A percentile compares a stretch with the other conserved stretches of the same genome.
phyloP scores from a whole-genome alignment of 139 green algal genomes.

The Picochlorum sp. region DNA sequence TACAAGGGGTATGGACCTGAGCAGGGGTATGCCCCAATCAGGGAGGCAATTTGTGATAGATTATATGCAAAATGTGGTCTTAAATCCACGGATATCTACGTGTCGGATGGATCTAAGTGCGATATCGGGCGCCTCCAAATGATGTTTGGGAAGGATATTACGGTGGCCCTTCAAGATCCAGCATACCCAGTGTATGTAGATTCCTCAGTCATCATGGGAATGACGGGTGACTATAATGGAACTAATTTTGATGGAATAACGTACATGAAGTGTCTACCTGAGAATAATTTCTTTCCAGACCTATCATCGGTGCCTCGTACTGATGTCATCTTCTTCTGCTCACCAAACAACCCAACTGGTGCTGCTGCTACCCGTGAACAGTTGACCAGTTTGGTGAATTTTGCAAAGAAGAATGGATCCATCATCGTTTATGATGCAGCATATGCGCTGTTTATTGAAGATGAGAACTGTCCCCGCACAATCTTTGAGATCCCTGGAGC shows the following conservation, averaged over 20 bases:
- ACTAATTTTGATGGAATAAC: conserved; percentile 75
- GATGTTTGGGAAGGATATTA: conserved; percentile 57
- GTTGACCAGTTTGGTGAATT: conserved; percentile 80
- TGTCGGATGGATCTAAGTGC: conserved; percentile 97
- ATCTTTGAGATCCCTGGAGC: conserved; percentile 96
- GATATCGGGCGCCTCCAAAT: conserved; percentile 94
- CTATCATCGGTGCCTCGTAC: conserved; percentile 61
- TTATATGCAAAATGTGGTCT: conserved; percentile 69
- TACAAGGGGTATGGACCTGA: conserved; percentile 97
- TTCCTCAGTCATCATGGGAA: conserved; percentile 95
- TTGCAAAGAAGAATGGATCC: conserved; percentile 69
- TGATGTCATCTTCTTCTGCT: conserved; percentile 99
- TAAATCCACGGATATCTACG: conserved; percentile 82
- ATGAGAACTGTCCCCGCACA: conserved; percentile 83
- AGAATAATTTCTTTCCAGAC: conserved; percentile 98
- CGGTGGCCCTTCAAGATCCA: conserved; percentile 80
- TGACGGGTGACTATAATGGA: conserved; percentile 74
- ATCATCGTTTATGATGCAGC: conserved; percentile 97
- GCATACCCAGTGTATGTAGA: conserved; percentile 99
- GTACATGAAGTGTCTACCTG: conserved; percentile 91
- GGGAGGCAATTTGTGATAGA: conserved; percentile 61
- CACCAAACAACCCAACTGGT: conserved; percentile 94
- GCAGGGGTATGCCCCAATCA: conserved; percentile 70
- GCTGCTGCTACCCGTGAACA: conserved; percentile 85
- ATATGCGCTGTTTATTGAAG: conserved; percentile 92